Evolutionary conservation across 345 rosid genomes (phyloP).

Genomic region (Euclidium syriacum): DNA sequence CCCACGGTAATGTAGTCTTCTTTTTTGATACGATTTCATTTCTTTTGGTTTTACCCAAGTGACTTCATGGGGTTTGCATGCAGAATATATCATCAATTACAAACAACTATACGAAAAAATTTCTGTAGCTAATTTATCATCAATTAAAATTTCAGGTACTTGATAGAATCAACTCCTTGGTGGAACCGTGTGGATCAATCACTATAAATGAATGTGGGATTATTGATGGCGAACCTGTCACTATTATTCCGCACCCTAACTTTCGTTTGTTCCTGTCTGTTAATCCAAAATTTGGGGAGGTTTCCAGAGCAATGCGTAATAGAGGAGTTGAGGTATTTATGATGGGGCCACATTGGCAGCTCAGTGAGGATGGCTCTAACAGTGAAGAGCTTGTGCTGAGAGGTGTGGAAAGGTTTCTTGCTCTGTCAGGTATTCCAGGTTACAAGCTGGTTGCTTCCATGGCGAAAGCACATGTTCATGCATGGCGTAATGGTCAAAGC

Average conservation of each 20-base stretch:
- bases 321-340: constrained; percentile 93
- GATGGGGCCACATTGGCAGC: constrained; percentile 89
- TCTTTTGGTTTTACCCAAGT: constrained; percentile 3
- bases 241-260: constrained; percentile 73
- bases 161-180: constrained; percentile 95
- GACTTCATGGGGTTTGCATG: background rate
- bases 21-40: background rate
- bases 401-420: constrained; percentile 67
- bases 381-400: constrained; percentile 47
- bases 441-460: constrained; percentile 57
- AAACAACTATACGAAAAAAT: background rate
- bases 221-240: constrained; percentile 79
- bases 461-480: constrained; percentile 83
- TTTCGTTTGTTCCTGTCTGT: constrained; percentile 86
- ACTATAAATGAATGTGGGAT: constrained; percentile 85
- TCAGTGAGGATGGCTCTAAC: constrained; percentile 38
- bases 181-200: constrained; percentile 83
- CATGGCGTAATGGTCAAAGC: constrained; percentile 47
- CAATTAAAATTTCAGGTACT: constrained; percentile 56
- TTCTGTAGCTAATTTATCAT: constrained; percentile 3
- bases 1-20: constrained; percentile 62
- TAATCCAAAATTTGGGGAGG: constrained; percentile 84
- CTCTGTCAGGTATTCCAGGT: constrained; percentile 68
- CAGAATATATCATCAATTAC: background rate
- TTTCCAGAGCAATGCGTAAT: constrained; percentile 96